A percentile compares a stretch with the other conserved stretches of the same genome.
Conservation (phyloP, 2,329 filamentous ascomycete species). For the Cladosporium sphaerospermum region DNA sequence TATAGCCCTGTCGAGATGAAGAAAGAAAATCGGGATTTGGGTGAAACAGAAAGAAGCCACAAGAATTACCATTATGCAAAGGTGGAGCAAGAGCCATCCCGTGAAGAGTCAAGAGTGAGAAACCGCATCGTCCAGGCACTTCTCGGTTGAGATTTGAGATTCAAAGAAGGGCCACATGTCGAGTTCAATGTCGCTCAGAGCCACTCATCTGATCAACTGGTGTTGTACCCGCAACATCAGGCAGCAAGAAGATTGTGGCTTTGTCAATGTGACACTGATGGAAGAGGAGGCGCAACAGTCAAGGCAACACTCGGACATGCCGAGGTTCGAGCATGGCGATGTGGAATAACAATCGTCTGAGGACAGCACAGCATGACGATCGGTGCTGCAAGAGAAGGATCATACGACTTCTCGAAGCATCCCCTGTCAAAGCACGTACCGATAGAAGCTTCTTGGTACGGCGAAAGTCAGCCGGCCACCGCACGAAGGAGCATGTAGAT, state of each 20-base stretch:
- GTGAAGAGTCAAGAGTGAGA: slow-evolving; percentile 14
- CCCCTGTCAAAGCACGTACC: neutral
- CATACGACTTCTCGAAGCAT: slow-evolving; percentile 7
- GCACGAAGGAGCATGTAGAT: neutral
- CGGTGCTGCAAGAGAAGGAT: slow-evolving; percentile 8
- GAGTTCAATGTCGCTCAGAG: no score
- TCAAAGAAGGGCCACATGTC: no score
- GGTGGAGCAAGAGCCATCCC: slow-evolving; percentile 12
- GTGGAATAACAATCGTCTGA: neutral
- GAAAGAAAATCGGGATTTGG: slow-evolving; percentile 12
- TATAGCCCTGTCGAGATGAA: slow-evolving; percentile 12
- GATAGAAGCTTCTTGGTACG: neutral
- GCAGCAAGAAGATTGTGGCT: no score
- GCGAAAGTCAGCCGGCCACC: neutral
- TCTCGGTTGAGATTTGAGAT: no score
- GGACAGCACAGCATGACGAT: neutral
- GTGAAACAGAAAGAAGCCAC: slow-evolving; percentile 24
- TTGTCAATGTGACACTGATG: slow-evolving; percentile 4
- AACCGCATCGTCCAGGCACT: neutral
- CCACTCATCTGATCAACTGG: no score
- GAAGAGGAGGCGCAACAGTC: neutral
- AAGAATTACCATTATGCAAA: slow-evolving; percentile 14
- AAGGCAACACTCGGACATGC: neutral
- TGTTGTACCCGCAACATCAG: no score
- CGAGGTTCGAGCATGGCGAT: neutral